These are phyloP conservation scores for Lactarius hengduanensis DNA, from an alignment of 768 basidiomycete species.

Conservation along the genomic window DNA sequence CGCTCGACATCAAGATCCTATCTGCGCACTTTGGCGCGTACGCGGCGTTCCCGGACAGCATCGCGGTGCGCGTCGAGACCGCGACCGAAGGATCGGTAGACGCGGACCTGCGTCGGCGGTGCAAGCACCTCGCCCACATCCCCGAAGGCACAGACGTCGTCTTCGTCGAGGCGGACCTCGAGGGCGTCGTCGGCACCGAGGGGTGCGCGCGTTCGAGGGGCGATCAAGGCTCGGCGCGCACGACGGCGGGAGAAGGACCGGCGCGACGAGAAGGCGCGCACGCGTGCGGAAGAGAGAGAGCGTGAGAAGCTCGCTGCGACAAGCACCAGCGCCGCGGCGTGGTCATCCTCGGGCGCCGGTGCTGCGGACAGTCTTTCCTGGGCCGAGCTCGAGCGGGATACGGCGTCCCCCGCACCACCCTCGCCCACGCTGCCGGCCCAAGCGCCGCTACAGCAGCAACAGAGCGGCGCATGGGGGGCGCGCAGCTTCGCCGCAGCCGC, in stretches of 20 bases:
- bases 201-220: constrained; percentile 82
- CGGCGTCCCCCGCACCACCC: background rate
- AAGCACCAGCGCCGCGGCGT: background rate
- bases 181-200: constrained; percentile 69
- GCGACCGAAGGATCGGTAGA: constrained; percentile 78
- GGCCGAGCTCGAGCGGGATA: constrained; percentile 15
- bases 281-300: constrained; percentile 70
- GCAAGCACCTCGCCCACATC: constrained; percentile 92
- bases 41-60: constrained; percentile 76
- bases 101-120: constrained; percentile 90
- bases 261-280: constrained; percentile 84
- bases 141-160: constrained; percentile 91
- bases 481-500: constrained; percentile 81
- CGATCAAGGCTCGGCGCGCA: constrained; percentile 70
- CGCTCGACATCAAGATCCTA: constrained; percentile 92
- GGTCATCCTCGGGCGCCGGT: background rate
- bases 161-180: constrained; percentile 87
- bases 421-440: background rate
- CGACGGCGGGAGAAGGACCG: constrained; percentile 78
- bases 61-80: constrained; percentile 78
- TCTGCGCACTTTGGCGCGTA: constrained; percentile 81
- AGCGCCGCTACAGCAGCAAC: background rate
- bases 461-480: constrained; percentile 67
- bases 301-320: constrained; percentile 29
- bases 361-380: constrained; percentile 5